Evolutionary conservation across 2,329 filamentous ascomycete species (phyloP).

Genomic region (Pseudopyrenochaeta lycopersici): DNA sequence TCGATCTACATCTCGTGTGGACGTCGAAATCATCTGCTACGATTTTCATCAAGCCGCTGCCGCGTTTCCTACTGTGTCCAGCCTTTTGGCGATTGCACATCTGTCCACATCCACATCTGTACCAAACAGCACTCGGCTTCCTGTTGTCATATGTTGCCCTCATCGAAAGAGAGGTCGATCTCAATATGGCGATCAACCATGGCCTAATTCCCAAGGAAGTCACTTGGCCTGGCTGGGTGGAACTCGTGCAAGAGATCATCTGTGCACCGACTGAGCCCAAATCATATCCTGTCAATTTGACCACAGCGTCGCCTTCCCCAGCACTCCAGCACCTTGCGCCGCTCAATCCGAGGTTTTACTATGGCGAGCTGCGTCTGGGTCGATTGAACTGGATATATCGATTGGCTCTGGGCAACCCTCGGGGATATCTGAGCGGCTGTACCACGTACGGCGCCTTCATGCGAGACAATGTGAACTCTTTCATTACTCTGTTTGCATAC

Average conservation of each 20-base stretch:
- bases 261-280: conserved; percentile 2
- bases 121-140: conserved; percentile 29
- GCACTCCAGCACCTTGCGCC: conserved; percentile 5
- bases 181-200: conserved; percentile 19
- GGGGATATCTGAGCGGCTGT: conserved; percentile 31
- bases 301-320: conserved; percentile 2
- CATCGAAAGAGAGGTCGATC: conserved; percentile 30
- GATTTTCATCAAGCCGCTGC: conserved; percentile 33
- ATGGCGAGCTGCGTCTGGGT: conserved; percentile 34
- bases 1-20: conserved; percentile 34
- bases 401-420: conserved; percentile 14
- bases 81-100: conserved; percentile 28
- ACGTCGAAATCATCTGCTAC: conserved; percentile 10
- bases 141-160: conserved; percentile 29
- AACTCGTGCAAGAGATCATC: conserved; percentile 19
- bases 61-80: conserved; percentile 26
- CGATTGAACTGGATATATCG: conserved; percentile 38
- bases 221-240: conserved; percentile 28
- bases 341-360: conserved; percentile 35
- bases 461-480: conserved; percentile 31
- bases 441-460: conserved; percentile 35
- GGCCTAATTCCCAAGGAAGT: conserved; percentile 28
- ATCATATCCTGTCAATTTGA: conserved; percentile 6
- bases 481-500: conserved; percentile 35
- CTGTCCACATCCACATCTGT: conserved; percentile 21